Conservation (phyloP, 768 basidiomycete species). For the Kwoniella bestiolae region DNA sequence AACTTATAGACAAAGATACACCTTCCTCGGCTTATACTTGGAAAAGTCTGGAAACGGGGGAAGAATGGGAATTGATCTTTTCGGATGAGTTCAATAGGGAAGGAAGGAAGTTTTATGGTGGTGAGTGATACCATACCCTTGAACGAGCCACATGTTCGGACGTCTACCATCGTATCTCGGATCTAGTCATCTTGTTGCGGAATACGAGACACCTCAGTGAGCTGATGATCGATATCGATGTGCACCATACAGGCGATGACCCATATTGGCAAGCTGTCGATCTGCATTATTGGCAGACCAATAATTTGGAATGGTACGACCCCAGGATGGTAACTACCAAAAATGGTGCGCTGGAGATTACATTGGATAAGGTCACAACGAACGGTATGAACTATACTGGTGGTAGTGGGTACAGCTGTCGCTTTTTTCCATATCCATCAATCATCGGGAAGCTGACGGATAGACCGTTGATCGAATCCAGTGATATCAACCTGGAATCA, state of each 20-base stretch:
- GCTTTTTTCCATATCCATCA: too few relatives aligned
- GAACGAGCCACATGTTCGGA: not conserved
- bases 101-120: constrained; percentile 59
- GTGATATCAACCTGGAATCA: constrained; percentile 55
- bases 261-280: constrained; percentile 62
- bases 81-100: constrained; percentile 81
- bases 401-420: constrained; percentile 38
- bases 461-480: too few relatives aligned
- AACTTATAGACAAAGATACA: constrained; percentile 77
- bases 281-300: constrained; percentile 59
- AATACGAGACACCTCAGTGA: too few relatives aligned
- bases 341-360: constrained; percentile 55
- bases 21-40: constrained; percentile 66
- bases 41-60: constrained; percentile 74
- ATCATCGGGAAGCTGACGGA: too few relatives aligned
- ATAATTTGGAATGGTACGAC: constrained; percentile 58
- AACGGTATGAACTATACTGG: constrained; percentile 50
- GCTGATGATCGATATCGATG: not conserved
- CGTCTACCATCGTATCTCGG: not conserved
- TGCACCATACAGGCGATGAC: constrained; percentile 53
- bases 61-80: constrained; percentile 80
- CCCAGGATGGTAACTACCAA: constrained; percentile 57
- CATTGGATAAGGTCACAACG: constrained; percentile 42
- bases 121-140: constrained; percentile 21
- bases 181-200: too few relatives aligned